Conservation (phyloP, 306 rosid species). For the Casuarina glauca region DNA sequence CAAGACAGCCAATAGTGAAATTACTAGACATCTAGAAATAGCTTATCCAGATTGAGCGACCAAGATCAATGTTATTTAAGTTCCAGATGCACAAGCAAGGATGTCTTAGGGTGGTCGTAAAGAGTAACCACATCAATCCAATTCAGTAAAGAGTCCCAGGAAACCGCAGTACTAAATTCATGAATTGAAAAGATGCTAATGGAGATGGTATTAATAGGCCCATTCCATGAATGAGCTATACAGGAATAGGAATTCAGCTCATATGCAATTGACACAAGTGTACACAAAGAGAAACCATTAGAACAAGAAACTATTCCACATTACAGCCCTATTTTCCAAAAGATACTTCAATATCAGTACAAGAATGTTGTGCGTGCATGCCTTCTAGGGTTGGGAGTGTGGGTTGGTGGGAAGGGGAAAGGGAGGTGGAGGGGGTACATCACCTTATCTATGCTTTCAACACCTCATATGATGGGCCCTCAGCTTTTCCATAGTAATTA, state of each 20-base stretch:
- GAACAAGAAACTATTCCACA: not conserved
- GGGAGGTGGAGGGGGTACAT: not conserved
- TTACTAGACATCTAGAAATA: not conserved
- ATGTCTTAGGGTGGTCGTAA: not conserved
- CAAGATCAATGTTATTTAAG: not conserved
- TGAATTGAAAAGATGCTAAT: not conserved
- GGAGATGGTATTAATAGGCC: not conserved
- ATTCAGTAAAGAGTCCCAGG: not conserved
- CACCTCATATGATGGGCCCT: not conserved
- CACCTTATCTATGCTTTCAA: not conserved
- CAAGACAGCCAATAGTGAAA: not conserved
- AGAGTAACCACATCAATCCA: not conserved
- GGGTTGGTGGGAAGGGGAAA: too few species aligned
- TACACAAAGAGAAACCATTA: not conserved
- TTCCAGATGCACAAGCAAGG: not conserved
- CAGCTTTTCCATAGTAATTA: not conserved
- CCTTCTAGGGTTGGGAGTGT: not conserved
- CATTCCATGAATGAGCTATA: not conserved
- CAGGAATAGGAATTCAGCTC: not conserved
- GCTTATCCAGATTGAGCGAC: not conserved
- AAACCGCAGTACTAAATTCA: not conserved
- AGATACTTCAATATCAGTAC: not conserved
- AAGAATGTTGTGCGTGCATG: not conserved
- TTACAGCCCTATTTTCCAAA: not conserved
- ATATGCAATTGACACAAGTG: not conserved